Base-by-base conservation (phyloP, 1,139 yeast species). In the Zhuliangozyma blackwelliae region DNA sequence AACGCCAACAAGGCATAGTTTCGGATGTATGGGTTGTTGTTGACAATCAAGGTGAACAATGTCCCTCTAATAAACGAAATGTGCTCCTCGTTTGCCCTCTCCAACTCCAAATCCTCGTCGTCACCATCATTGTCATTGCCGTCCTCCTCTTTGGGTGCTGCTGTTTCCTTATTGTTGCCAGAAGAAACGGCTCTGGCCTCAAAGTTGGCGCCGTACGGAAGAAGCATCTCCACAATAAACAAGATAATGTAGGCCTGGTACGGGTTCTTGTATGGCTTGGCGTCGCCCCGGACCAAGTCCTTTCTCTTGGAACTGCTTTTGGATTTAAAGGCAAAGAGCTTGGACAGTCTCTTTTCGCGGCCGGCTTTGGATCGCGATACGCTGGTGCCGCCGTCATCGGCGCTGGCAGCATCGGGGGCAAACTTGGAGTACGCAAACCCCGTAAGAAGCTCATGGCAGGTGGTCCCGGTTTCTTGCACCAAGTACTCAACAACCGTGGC, bases 151-250 rank as follows among this genome's bases (percentile, higher is more conserved):
- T 25, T 28, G 32, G 26, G n/a, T 13, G 28, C 10, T n/a, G 27
- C 4, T 11, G 7, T 37, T 29, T 40, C 28, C 11, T 44, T 43
- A 7, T 34, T 39, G 30, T 47, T 53, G n/a, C n/a, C n/a, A n/a
- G n/a, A n/a, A n/a, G n/a, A n/a, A 2, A 40, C 46, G 4, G 23
- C 13, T n/a, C 53, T 47, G 0, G 66, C 48, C 34, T 57, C 55
- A 38, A 66, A 66, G 37, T 57, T 63, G 10, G 64, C 51, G 1
- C 73, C 73, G 45, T 55, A 64, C 0, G 75, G 74, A 23, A 68
- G 45, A 11, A 69, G 50, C 28, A 50, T 43, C 33, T 65, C 64
- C 27, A 66, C 54, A 1, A 65, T 54, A 16, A 49, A 47, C 33
- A 69, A 52, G 8, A 67, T 47, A 20, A 69, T 46, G 32, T 46